A percentile compares a stretch with the other conserved stretches of the same genome.
These are phyloP conservation scores for Fusarium udum DNA, from an alignment of 2,329 filamentous ascomycete species.

Conservation along the genomic window DNA sequence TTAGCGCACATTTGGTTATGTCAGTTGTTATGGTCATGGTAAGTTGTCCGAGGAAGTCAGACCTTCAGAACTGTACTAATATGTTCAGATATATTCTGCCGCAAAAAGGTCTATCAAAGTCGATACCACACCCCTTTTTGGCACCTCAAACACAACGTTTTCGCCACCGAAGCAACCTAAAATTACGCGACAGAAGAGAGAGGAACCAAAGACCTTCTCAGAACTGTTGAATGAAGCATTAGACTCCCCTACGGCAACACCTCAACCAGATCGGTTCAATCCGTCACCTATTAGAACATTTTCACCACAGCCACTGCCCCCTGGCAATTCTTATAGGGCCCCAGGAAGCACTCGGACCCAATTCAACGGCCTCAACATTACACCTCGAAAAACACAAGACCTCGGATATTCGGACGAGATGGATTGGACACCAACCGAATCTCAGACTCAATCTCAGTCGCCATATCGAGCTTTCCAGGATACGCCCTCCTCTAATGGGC, in stretches of 20 bases:
- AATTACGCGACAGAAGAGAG: slow-evolving; percentile 33
- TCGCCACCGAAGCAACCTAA: slow-evolving; percentile 41
- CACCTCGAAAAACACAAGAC: slow-evolving; percentile 27
- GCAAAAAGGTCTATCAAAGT: slow-evolving; percentile 60
- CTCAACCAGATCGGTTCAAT: slow-evolving; percentile 16
- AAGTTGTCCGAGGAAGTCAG: slow-evolving; percentile 43
- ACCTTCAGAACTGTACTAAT: slow-evolving; percentile 30
- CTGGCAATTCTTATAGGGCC: slow-evolving; percentile 15
- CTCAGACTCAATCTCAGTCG: slow-evolving; percentile 48
- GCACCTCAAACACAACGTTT: slow-evolving; percentile 33
- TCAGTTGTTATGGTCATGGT: slow-evolving; percentile 63
- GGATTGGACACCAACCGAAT: slow-evolving; percentile 76
- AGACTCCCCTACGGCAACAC: slow-evolving; percentile 36
- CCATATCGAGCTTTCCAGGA: slow-evolving; percentile 64
- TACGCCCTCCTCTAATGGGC: slow-evolving; percentile 51
- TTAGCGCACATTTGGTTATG: slow-evolving; percentile 65
- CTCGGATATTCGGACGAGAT: slow-evolving; percentile 66
- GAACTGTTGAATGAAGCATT: slow-evolving; percentile 51
- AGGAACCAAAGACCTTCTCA: slow-evolving; percentile 55
- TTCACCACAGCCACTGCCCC: slow-evolving; percentile 28
- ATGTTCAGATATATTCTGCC: slow-evolving; percentile 54
- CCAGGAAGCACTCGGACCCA: slow-evolving; percentile 6
- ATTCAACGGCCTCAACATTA: slow-evolving; percentile 32
- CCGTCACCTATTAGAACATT: slow-evolving; percentile 30
- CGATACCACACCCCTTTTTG: slow-evolving; percentile 67